Percentiles rank a stretch among this genome's conserved stretches.
These are phyloP conservation scores for Fennellomyces sp. DNA, from an alignment of 371 early-diverging fungal species.

Conservation along the genomic window DNA sequence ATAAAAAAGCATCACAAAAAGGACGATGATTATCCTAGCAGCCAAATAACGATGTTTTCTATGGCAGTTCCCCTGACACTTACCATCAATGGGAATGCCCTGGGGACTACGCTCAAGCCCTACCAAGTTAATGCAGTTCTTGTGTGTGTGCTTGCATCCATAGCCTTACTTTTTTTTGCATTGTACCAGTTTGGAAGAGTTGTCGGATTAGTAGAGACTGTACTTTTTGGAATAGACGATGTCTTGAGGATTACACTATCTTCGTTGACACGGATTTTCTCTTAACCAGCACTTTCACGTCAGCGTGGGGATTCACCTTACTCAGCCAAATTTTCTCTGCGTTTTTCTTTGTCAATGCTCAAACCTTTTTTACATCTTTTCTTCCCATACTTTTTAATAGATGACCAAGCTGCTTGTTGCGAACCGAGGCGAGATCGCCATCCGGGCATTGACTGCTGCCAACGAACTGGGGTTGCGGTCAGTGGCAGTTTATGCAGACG, in stretches of 20 bases:
- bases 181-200: constrained; percentile 12
- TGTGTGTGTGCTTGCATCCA: neutral
- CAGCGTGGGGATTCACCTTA: constrained; percentile 13
- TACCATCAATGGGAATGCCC: neutral
- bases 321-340: constrained; percentile 8
- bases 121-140: constrained; percentile 14
- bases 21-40: neutral
- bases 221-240: constrained; percentile 10
- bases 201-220: constrained; percentile 1
- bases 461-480: constrained; percentile 37
- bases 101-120: neutral
- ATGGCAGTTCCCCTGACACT: constrained; percentile 7
- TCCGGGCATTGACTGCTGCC: constrained; percentile 38
- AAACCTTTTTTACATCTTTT: constrained; percentile 1
- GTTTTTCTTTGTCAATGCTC: neutral
- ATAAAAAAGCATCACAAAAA: neutral
- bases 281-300: neutral
- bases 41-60: neutral
- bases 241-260: neutral
- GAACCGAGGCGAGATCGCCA: constrained; percentile 52
- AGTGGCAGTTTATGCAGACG: constrained; percentile 37
- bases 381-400: neutral
- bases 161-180: constrained; percentile 6
- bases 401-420: constrained; percentile 35
- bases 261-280: neutral